These are phyloP conservation scores for Begonia peltatifolia DNA, from an alignment of 306 rosid species.

Conservation along the genomic window DNA sequence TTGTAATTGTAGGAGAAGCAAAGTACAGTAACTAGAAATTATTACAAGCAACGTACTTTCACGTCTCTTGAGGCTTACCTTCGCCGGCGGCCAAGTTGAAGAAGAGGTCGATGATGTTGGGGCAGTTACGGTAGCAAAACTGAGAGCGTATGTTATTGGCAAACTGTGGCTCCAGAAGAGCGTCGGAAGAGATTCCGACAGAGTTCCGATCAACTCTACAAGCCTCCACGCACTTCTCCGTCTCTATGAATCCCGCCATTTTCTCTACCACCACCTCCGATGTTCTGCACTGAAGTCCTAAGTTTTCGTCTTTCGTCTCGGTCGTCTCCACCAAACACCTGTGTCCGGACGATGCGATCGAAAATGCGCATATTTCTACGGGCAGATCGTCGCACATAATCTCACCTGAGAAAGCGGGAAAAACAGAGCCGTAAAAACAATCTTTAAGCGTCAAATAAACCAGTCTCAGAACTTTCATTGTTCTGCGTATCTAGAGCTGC, in stretches of 20 bases:
- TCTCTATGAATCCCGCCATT: slow-evolving; percentile 49
- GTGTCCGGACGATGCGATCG: slow-evolving; percentile 61
- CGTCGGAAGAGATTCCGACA: slow-evolving; percentile 64
- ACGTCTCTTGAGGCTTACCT: too few species aligned
- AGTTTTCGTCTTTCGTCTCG: slow-evolving; percentile 14
- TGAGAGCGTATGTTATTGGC: slow-evolving; percentile 43
- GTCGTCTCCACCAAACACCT: slow-evolving; percentile 54
- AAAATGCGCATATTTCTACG: slow-evolving; percentile 20
- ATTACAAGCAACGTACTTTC: too few species aligned
- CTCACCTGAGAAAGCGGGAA: background rate
- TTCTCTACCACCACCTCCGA: slow-evolving; percentile 60
- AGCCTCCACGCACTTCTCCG: slow-evolving; percentile 42
- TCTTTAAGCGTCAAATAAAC: background rate
- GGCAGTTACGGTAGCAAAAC: slow-evolving; percentile 40
- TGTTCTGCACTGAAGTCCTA: slow-evolving; percentile 44
- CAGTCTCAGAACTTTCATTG: too few species aligned
- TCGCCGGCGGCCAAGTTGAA: too few species aligned
- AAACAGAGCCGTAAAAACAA: background rate
- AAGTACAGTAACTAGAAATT: too few species aligned
- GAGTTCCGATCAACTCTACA: slow-evolving; percentile 53
- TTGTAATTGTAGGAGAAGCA: too few species aligned
- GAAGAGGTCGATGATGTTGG: slow-evolving; percentile 8
- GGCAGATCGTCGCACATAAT: background rate
- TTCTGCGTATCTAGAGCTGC: too few species aligned
- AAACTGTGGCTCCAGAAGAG: slow-evolving; percentile 55